These are phyloP conservation scores for Hordeum marinum DNA, from an alignment of 176 grass and related monocot genomes.

Conservation along the genomic window DNA sequence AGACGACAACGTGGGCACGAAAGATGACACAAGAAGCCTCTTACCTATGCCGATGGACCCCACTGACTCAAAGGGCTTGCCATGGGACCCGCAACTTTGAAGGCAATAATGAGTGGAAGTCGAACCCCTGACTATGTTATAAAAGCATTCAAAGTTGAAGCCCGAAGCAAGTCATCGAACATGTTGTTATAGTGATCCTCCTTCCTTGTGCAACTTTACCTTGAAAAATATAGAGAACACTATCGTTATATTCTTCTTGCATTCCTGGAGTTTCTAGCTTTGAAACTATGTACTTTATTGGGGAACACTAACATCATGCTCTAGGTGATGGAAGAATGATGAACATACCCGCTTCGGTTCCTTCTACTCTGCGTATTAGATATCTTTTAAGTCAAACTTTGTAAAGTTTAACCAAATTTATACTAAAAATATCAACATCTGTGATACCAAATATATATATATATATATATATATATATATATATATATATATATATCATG, in stretches of 20 bases:
- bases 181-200: neutral
- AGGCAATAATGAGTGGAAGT: slow-evolving; percentile 21
- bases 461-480: too few species aligned
- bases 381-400: too few species aligned
- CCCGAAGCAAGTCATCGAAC: neutral
- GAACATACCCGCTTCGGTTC: neutral
- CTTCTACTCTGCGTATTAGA: too few species aligned
- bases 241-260: neutral
- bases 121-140: slow-evolving; percentile 29
- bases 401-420: too few species aligned
- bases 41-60: slow-evolving; percentile 53
- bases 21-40: slow-evolving; percentile 51
- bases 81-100: slow-evolving; percentile 40
- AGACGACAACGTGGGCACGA: slow-evolving; percentile 46
- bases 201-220: too few species aligned
- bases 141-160: neutral
- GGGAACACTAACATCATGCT: neutral
- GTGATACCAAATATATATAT: too few species aligned
- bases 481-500: too few species aligned
- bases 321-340: neutral
- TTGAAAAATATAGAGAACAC: too few species aligned
- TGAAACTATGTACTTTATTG: too few species aligned
- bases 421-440: too few species aligned
- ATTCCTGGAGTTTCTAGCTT: neutral
- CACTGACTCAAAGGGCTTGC: slow-evolving; percentile 49